These are phyloP conservation scores for Tolypocladium tropicale DNA, from an alignment of 2,329 filamentous ascomycete species.

Conservation along the genomic window DNA sequence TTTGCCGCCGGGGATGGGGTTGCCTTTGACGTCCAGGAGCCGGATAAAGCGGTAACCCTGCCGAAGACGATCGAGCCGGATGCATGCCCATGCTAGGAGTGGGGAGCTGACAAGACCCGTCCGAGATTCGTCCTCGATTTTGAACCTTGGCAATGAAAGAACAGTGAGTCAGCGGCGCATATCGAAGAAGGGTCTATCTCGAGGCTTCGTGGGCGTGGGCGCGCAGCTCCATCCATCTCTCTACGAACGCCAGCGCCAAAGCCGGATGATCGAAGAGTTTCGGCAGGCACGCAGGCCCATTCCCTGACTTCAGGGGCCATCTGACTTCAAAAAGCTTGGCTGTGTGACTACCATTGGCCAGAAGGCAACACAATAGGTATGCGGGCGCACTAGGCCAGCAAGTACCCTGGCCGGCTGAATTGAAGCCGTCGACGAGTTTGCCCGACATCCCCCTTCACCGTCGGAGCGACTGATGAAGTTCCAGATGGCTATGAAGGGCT, in stretches of 20 bases:
- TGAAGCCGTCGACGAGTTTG: too few species aligned
- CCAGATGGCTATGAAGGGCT: neutral
- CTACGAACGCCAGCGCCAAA: neutral
- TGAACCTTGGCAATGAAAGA: conserved; percentile 30
- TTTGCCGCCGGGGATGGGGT: conserved; percentile 32
- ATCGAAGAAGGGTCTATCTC: neutral
- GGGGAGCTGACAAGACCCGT: conserved; percentile 25
- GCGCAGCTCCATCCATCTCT: neutral
- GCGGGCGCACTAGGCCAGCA: neutral
- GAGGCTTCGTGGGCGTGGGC: too few species aligned
- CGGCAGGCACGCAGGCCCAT: neutral
- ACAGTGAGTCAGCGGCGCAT: neutral
- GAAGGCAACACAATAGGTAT: neutral
- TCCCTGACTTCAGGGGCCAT: neutral
- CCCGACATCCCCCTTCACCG: too few species aligned
- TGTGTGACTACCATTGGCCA: neutral
- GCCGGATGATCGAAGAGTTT: neutral
- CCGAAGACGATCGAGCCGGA: conserved; percentile 47
- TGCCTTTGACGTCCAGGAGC: conserved; percentile 35
- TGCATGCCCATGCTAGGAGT: conserved; percentile 45
- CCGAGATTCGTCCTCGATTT: conserved; percentile 38
- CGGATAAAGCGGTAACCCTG: conserved; percentile 44
- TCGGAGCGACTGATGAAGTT: too few species aligned
- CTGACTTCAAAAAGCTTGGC: too few species aligned
- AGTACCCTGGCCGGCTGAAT: neutral